These are phyloP conservation scores for Kurtzmaniella natalensis DNA, from an alignment of 1,139 yeast genomes.

Conservation along the genomic window DNA sequence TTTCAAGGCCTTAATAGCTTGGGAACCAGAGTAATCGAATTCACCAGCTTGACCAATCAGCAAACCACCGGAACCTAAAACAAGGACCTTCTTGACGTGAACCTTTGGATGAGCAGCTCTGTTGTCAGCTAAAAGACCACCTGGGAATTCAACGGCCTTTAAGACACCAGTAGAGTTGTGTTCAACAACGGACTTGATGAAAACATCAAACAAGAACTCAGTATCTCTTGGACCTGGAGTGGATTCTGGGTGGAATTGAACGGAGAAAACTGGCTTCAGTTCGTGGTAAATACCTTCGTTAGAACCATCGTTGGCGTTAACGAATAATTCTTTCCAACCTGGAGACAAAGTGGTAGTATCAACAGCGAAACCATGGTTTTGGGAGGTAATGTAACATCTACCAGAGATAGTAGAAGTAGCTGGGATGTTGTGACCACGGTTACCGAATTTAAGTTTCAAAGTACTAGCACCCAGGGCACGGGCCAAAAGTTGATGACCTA, in stretches of 20 bases:
- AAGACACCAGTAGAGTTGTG: constrained; percentile 48
- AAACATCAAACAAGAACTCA: constrained; percentile 92
- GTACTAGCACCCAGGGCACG: constrained; percentile 96
- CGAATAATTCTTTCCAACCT: constrained; percentile 93
- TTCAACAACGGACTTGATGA: constrained; percentile 76
- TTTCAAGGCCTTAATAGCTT: constrained; percentile 88
- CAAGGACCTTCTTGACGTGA: constrained; percentile 88
- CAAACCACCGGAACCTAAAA: constrained; percentile 97
- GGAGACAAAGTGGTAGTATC: constrained; percentile 67
- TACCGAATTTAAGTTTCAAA: constrained; percentile 91
- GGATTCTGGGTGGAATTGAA: constrained; percentile 99
- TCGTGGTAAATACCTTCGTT: constrained; percentile 97
- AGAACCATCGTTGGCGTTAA: constrained; percentile 94
- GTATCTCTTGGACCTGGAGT: constrained; percentile 99
- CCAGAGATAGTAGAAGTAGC: constrained; percentile 92
- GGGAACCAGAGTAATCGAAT: constrained; percentile 97
- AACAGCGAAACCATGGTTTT: constrained; percentile 98
- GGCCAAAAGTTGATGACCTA: constrained; percentile 97
- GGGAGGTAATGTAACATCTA: constrained; percentile 97
- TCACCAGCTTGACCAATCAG: constrained; percentile 99
- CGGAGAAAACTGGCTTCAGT: constrained; percentile 90
- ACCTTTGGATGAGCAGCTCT: constrained; percentile 68
- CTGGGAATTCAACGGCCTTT: constrained; percentile 85
- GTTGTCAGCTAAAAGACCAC: constrained; percentile 74
- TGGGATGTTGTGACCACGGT: constrained; percentile 99